phyloP scores from a whole-genome alignment of 1,284 basidiomycete species.

The Apiotrichum montevideense region DNA sequence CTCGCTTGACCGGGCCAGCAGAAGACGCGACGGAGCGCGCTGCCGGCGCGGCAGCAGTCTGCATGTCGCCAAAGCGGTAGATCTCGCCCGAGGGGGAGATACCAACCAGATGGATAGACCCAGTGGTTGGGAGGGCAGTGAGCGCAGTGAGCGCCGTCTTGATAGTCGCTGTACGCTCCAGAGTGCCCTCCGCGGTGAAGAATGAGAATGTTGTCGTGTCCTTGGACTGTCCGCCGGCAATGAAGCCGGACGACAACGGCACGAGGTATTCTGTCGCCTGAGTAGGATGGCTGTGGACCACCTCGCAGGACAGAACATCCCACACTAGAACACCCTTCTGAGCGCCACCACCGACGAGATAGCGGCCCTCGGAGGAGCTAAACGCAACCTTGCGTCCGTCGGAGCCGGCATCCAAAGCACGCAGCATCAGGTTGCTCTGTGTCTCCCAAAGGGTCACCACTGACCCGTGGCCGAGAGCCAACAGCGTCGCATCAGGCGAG shows the following conservation, averaged over 20 bases:
- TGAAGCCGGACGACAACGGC: conserved; percentile 56
- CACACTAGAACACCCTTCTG: conserved; percentile 61
- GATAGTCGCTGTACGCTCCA: conserved; percentile 6
- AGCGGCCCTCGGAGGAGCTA: conserved; percentile 46
- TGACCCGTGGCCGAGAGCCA: conserved; percentile 66
- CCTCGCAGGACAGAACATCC: conserved; percentile 63
- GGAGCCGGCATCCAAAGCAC: conserved; percentile 57
- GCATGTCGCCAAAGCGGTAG: conserved; percentile 34
- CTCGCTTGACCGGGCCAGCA: not conserved
- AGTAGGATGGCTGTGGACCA: conserved; percentile 45
- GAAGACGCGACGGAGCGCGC: conserved; percentile 5
- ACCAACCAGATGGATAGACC: conserved; percentile 26
- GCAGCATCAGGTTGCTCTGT: conserved; percentile 58
- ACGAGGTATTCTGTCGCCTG: conserved; percentile 55
- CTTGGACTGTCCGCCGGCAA: conserved; percentile 21
- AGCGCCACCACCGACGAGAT: conserved; percentile 55
- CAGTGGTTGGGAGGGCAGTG: conserved; percentile 13
- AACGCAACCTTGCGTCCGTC: conserved; percentile 40
- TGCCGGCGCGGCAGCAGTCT: conserved; percentile 11
- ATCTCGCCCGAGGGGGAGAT: conserved; percentile 35
- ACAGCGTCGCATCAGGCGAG: conserved; percentile 79
- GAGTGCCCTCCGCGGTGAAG: conserved; percentile 47
- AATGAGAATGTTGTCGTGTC: conserved; percentile 47
- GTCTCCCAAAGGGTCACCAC: conserved; percentile 75
- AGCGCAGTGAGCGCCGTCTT: conserved; percentile 7